Evolutionary conservation across 768 basidiomycete species (phyloP), one percentile per base, ranked within the genome.

Genomic region (Porpolomopsis calyptriformis): DNA sequence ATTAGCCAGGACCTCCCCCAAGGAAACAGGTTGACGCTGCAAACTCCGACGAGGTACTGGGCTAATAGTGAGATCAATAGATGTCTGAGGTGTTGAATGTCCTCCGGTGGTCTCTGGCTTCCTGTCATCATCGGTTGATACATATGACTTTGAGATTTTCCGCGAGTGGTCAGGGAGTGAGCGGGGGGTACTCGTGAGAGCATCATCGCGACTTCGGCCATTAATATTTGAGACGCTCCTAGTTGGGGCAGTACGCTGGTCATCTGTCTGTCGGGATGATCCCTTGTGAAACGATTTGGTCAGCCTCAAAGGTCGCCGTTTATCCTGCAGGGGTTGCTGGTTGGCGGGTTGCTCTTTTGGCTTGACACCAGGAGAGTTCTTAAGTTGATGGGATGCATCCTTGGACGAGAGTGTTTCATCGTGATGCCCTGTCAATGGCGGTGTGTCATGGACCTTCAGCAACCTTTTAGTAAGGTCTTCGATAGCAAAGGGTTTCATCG

Each of bases 221-320:
- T 60, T 53, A 18, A 53, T 53, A 16, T 57, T 39, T 4, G 73
- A 72, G n/a, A 62, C 52, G 45, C 63, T 69, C 33, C 70, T 62
- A 35, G 57, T 60, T 7, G 68, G 63, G 18, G 57, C 56, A n/a
- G 58, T 47, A 31, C 49, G 54, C 48, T 57, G 51, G 26, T 61
- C 61, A 6, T 72, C 71, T 1, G 55, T 45, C 12, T 62, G 48
- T 26, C 64, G 60, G 38, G 60, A 55, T 38, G 69, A 61, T 8
- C 68, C 58, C 26, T 70, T 74, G 54, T 77, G 80, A 65, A 86
- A 80, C 6, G 84, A 85, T 14, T 77, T 72, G 69, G 64, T 66
- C 18, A 71, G 62, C 16, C 72, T 73, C 23, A 84, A 52, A 46
- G 58, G 49, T n/a, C 57, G 53, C 42, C 47, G 43, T 26, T 57